Conservation (phyloP, 768 basidiomycete species). For the Trametes coccinea region DNA sequence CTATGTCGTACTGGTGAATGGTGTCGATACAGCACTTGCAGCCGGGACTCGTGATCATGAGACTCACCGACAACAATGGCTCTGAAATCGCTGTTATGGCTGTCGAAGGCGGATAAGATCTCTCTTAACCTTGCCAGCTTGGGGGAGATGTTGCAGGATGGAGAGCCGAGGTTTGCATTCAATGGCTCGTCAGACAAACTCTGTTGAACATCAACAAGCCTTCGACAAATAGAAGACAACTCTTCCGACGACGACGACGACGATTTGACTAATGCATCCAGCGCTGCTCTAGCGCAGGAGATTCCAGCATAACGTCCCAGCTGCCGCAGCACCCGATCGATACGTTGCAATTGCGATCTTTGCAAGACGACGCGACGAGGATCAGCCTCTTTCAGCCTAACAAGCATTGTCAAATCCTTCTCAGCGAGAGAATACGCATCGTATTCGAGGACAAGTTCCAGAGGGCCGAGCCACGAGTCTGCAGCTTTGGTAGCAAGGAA, state of each 20-base stretch:
- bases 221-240: slow-evolving; percentile 19
- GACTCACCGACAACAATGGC: slow-evolving; percentile 64
- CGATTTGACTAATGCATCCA: slow-evolving; percentile 25
- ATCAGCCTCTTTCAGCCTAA: slow-evolving; percentile 49
- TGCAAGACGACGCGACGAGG: slow-evolving; percentile 38
- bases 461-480: slow-evolving; percentile 2
- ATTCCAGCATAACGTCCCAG: slow-evolving; percentile 48
- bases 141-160: slow-evolving; percentile 64
- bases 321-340: slow-evolving; percentile 49
- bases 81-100: slow-evolving; percentile 59
- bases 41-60: too few species aligned
- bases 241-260: slow-evolving; percentile 32
- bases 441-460: slow-evolving; percentile 50
- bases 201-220: slow-evolving; percentile 28
- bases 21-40: neutral
- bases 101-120: slow-evolving; percentile 54
- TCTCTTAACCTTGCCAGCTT: slow-evolving; percentile 66
- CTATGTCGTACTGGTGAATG: slow-evolving; percentile 49
- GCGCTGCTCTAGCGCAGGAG: too few species aligned
- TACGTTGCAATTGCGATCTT: slow-evolving; percentile 47
- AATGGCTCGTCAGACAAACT: slow-evolving; percentile 68
- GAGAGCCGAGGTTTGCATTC: slow-evolving; percentile 55
- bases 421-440: slow-evolving; percentile 35
- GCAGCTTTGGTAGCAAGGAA: slow-evolving; percentile 6
- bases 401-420: slow-evolving; percentile 45